Percentiles rank a stretch among this genome's conserved stretches.
Conservation (phyloP, 768 basidiomycete species). For the Pisolithus microcarpus region DNA sequence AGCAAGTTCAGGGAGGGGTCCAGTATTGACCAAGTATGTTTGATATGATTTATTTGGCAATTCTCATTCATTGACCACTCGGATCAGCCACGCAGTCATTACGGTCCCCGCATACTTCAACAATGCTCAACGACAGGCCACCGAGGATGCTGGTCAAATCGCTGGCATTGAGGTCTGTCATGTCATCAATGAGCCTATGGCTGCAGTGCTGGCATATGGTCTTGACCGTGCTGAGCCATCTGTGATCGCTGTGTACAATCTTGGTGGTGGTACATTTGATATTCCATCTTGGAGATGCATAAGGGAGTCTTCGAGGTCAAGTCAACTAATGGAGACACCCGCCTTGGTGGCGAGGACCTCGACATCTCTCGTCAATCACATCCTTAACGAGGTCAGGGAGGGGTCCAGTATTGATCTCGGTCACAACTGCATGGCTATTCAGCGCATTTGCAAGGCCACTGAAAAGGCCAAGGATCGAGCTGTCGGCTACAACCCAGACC, state of each 20-base stretch:
- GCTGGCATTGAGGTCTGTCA: constrained; percentile 98
- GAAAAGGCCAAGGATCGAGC: constrained; percentile 98
- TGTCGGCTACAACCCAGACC: constrained; percentile 90
- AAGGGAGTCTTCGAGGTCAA: constrained; percentile 67
- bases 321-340: constrained; percentile 91
- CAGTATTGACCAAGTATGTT: constrained; percentile 83
- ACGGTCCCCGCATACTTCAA: constrained; percentile 99
- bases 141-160: constrained; percentile 97
- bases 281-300: constrained; percentile 99
- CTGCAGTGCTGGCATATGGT: no score
- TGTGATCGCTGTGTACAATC: constrained; percentile 95
- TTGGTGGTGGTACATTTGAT: constrained; percentile 99
- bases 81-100: constrained; percentile 70
- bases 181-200: constrained; percentile 85
- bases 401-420: constrained; percentile 75
- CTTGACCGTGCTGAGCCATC: constrained; percentile 92
- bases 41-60: not conserved
- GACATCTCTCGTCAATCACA: constrained; percentile 80
- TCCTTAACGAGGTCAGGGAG: constrained; percentile 93
- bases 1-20: constrained; percentile 92
- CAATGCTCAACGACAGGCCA: constrained; percentile 97
- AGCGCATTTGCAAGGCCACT: constrained; percentile 98
- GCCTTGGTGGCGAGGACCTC: constrained; percentile 54
- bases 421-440: constrained; percentile 91
- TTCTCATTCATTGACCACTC: not conserved